A percentile compares a stretch with the other conserved stretches of the same genome.
These are phyloP conservation scores for Boletus smithii DNA, from an alignment of 1,284 basidiomycete species.

Conservation along the genomic window DNA sequence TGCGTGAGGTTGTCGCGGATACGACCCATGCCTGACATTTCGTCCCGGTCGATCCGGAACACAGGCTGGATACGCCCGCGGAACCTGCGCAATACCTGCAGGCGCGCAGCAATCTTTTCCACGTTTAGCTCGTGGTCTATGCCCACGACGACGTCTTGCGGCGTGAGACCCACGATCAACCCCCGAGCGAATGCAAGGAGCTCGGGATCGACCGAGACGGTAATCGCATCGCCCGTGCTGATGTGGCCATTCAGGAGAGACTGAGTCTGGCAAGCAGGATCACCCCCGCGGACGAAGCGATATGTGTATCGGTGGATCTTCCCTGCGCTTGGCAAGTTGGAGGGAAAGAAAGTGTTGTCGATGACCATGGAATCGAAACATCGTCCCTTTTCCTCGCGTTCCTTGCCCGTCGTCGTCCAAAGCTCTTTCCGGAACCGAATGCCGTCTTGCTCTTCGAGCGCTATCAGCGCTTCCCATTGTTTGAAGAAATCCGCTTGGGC, in stretches of 20 bases:
- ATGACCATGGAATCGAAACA: slow-evolving; percentile 82
- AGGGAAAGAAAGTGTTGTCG: slow-evolving; percentile 37
- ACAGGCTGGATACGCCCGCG: slow-evolving; percentile 31
- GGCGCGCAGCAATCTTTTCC: slow-evolving; percentile 39
- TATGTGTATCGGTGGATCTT: slow-evolving; percentile 61
- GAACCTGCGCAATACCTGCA: slow-evolving; percentile 17
- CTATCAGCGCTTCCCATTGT: slow-evolving; percentile 86
- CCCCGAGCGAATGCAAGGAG: slow-evolving; percentile 83
- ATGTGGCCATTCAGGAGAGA: slow-evolving; percentile 77
- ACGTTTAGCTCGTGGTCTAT: slow-evolving; percentile 78
- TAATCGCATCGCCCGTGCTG: slow-evolving; percentile 76
- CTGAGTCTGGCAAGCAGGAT: slow-evolving; percentile 14
- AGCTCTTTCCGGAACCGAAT: slow-evolving; percentile 84
- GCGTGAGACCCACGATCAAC: slow-evolving; percentile 73
- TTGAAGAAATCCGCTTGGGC: slow-evolving; percentile 79
- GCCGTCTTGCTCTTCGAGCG: slow-evolving; percentile 87
- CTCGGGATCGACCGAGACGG: slow-evolving; percentile 80
- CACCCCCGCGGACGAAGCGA: slow-evolving; percentile 51
- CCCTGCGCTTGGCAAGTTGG: slow-evolving; percentile 25
- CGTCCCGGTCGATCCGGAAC: slow-evolving; percentile 94
- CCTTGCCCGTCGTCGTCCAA: slow-evolving; percentile 85
- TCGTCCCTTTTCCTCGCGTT: slow-evolving; percentile 77
- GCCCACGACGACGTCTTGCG: slow-evolving; percentile 67
- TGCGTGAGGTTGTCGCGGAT: slow-evolving; percentile 89
- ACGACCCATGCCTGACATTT: slow-evolving; percentile 82